phyloP scores from a whole-genome alignment of 495 filamentous ascomycete species.

The Xeromyces bisporus region DNA sequence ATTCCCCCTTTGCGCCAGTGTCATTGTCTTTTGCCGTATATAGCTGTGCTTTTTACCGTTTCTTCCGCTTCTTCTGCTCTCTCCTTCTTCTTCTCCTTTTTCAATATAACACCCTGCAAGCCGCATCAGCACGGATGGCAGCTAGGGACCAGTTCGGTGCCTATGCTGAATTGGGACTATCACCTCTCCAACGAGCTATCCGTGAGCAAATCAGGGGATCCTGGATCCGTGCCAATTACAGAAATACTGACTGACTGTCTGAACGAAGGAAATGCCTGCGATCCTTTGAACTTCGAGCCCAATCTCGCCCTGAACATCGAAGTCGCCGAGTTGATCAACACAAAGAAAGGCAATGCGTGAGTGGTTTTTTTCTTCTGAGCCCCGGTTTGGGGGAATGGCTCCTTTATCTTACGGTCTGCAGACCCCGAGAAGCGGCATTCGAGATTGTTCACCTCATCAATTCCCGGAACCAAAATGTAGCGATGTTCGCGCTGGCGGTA shows the following conservation, averaged over 20 bases:
- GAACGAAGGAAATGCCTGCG: slow-evolving; percentile 84
- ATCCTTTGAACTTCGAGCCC: slow-evolving; percentile 90
- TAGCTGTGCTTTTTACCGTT: neutral
- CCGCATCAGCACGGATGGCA: slow-evolving; percentile 85
- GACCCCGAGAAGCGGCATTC: slow-evolving; percentile 84
- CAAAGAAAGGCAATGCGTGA: slow-evolving; percentile 90
- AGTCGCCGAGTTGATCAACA: slow-evolving; percentile 90
- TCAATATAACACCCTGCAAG: slow-evolving; percentile 52
- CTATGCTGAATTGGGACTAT: slow-evolving; percentile 58
- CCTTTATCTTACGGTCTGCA: slow-evolving; percentile 14
- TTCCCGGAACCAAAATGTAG: slow-evolving; percentile 87
- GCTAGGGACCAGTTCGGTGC: slow-evolving; percentile 87
- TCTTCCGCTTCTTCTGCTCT: slow-evolving; percentile 1
- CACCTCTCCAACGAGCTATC: slow-evolving; percentile 87
- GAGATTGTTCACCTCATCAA: slow-evolving; percentile 92
- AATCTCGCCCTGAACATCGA: slow-evolving; percentile 93
- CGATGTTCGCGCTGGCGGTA: slow-evolving; percentile 67
- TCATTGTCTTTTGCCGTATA: no score
- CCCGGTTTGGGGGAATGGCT: neutral
- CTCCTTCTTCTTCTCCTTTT: slow-evolving; percentile 3
- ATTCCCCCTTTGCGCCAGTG: slow-evolving; percentile 11
- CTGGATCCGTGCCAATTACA: no score
- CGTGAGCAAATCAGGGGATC: slow-evolving; percentile 38
- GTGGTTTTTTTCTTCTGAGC: no score
- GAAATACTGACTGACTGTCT: no score